Percentiles rank a stretch among this genome's conserved stretches.
Evolutionary conservation across 371 early-diverging fungal species (phyloP).

Genomic region (Gilbertella persicaria): DNA sequence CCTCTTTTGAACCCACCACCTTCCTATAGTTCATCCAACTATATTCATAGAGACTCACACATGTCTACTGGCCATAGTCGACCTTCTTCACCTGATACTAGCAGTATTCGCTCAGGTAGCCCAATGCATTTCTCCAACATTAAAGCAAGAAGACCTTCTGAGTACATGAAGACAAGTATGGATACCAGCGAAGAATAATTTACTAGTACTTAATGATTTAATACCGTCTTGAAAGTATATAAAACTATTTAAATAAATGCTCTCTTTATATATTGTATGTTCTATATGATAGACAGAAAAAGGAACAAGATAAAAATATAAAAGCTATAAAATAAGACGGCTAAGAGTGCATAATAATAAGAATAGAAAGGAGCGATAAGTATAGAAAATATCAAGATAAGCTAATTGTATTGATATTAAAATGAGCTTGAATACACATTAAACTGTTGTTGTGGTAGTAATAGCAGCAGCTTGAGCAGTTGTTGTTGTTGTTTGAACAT

Average conservation of each 20-base stretch:
- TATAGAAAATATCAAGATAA: too few species aligned
- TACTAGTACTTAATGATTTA: too few species aligned
- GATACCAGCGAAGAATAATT: constrained; percentile 30
- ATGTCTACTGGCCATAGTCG: constrained; percentile 18
- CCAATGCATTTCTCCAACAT: constrained; percentile 48
- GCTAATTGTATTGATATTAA: neutral
- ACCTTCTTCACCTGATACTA: constrained; percentile 34
- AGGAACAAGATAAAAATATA: too few species aligned
- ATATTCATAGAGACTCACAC: constrained; percentile 25
- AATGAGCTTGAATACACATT: too few species aligned
- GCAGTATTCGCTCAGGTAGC: constrained; percentile 35
- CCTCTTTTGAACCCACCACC: constrained; percentile 66
- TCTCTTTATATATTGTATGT: too few species aligned
- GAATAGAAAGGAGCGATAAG: too few species aligned
- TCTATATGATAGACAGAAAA: too few species aligned
- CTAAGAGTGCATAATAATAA: too few species aligned
- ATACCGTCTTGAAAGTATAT: too few species aligned
- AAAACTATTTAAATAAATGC: too few species aligned
- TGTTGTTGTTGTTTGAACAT: neutral
- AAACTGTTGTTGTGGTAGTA: neutral
- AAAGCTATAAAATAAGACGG: too few species aligned
- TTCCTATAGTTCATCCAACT: constrained; percentile 46
- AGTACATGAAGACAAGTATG: constrained; percentile 40
- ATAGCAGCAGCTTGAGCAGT: too few species aligned
- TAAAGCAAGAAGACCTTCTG: constrained; percentile 48